Base-by-base conservation (phyloP, 1,139 yeast species). In the Pichia sp. region DNA sequence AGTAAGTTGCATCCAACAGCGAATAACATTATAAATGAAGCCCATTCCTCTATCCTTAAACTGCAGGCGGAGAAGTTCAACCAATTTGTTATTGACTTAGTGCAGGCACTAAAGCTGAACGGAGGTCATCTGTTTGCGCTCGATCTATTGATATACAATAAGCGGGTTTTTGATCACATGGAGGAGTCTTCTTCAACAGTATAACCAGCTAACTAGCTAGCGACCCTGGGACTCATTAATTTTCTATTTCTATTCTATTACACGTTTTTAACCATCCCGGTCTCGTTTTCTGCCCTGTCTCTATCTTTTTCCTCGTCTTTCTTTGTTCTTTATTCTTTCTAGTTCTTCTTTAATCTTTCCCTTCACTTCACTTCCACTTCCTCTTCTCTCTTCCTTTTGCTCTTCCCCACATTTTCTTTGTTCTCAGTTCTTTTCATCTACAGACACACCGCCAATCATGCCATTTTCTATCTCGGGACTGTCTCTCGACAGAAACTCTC, bases 91-190 rank as follows among this genome's bases (percentile, higher is more conserved):
- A 57, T 60, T 29, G 71, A 68, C 39, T 63, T 72, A 38, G 64
- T 64, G 47, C 58, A 64, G 23, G 65, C 72, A 0, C 53, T 72
- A 39, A 55, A 59, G 37, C 53, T 70, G 35, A 72, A 71, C 46
- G 74, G 74, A 16, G 75, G 75, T 1, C 73, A 72, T 50, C 55
- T 69, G 6, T 70, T 70, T 48, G 63, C 68, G 7, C 62, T 72
- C 49, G 77, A 71, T 50, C 56, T 71, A 2, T 53, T 71, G 41
- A 51, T 67, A 29, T 64, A 65, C 38, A 64, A 67, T 47, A 65
- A 65, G 45, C 58, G 61, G 45, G 61, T 62, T 8, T 67, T 70
- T 46, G 73, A 70, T 45, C 52, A 50, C 37, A 23, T 34, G 53
- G 59, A 42, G 64, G 23, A 16, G 23, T 16, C 23, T 16, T 16